Base-by-base conservation (phyloP, 2,329 filamentous ascomycete species). In the Exophiala oligosperma region DNA sequence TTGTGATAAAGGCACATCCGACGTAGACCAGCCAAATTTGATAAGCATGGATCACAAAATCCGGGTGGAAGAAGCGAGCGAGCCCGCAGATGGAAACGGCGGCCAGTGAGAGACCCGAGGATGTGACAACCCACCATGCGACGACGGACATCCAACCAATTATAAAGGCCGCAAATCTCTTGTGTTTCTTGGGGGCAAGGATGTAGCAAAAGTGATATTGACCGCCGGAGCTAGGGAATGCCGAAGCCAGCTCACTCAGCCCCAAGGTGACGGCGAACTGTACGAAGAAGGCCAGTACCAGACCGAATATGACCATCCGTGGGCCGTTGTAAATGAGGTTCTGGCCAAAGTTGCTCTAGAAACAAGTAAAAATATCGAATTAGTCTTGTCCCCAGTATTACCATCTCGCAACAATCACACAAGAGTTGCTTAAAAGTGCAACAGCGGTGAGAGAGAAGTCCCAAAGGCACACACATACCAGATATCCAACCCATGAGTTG, bases 141-240 rank as follows among this genome's bases (percentile, higher is more conserved):
- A 71, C 29, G 11, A 69, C 52, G 28, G 61, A 68, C 49, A 69
- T 63, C 43, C 61, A 61, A 3, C 69, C 69, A 4, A 69, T 59
- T 4, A 57, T 47, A 38, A 66, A 70, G 9, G 68, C 68, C 8
- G 64, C 63, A 44, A 70, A 69, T 8, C 58, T 64, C 46, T 62
- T 68, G 17, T 56, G 52, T 8, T 49, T 43, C 7, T 56, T 53
- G 0, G 68, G 68, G 0, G 68, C 62, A 26, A 71, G 43, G 21
- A 70, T 68, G 37, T 66, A 71, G 8, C 64, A 65, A 50, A 69
- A 70, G 54, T 71, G 69, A 44, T 71, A 70, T 60, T 70, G 67
- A 12, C 69, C 69, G 4, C 62, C 62, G 35, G 62, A 49, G 11
- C 60, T 63, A 28, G 62, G 62, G 32, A 64, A 63, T 6, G 55